phyloP scores from a whole-genome alignment of 352 stramenopile genomes.

The Globisporangium lucens region DNA sequence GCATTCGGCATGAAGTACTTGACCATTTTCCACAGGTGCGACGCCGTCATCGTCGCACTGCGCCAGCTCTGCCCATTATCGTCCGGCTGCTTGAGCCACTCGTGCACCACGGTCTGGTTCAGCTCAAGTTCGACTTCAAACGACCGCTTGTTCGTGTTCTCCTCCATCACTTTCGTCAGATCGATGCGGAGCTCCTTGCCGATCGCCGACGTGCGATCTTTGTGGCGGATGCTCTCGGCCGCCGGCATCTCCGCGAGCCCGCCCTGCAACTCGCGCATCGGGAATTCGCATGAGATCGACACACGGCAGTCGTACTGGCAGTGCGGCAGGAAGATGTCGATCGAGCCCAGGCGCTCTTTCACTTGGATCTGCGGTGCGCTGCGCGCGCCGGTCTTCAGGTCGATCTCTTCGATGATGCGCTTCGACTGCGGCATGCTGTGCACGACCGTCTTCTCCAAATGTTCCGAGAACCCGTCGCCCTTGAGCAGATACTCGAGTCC shows the following conservation, averaged over 20 bases:
- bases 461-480: conserved; percentile 64
- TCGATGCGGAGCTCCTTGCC: conserved; percentile 78
- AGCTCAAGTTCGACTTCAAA: conserved; percentile 85
- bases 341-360: conserved; percentile 77
- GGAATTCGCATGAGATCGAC: conserved; percentile 82
- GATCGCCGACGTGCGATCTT: conserved; percentile 75
- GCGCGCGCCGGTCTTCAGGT: conserved; percentile 51
- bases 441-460: conserved; percentile 78
- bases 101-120: conserved; percentile 55
- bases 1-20: conserved; percentile 84
- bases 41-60: conserved; percentile 61
- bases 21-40: conserved; percentile 74
- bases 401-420: conserved; percentile 73
- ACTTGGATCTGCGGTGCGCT: conserved; percentile 58
- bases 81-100: conserved; percentile 75
- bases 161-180: conserved; percentile 77
- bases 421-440: conserved; percentile 77
- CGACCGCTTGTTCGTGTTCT: conserved; percentile 62
- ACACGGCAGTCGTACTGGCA: conserved; percentile 85
- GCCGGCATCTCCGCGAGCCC: conserved; percentile 60
- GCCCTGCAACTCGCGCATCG: conserved; percentile 46
- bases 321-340: conserved; percentile 86
- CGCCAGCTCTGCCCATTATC: conserved; percentile 73
- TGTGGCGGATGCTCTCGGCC: conserved; percentile 71
- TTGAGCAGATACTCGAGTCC: conserved; percentile 67